Evolutionary conservation across 179 eudicot species (phyloP).

Genomic region (Spergularia azorica): DNA sequence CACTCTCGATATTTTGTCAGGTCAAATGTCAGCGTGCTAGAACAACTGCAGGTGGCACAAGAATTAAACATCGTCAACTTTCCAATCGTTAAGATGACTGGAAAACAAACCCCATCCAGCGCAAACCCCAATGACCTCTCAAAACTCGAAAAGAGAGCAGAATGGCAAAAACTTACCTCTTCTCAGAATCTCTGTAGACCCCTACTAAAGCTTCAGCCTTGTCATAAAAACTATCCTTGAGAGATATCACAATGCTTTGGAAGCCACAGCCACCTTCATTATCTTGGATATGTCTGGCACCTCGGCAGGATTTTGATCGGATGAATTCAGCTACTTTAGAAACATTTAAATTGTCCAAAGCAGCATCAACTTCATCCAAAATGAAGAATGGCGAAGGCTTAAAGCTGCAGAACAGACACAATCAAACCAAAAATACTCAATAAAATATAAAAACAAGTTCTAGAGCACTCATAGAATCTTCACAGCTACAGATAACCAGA

Average conservation of each 20-base stretch:
- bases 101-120: not conserved
- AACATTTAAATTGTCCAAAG: constrained; percentile 89
- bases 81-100: not conserved
- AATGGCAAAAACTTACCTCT: constrained; percentile 47
- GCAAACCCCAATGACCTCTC: not conserved
- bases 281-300: constrained; percentile 52
- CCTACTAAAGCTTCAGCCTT: constrained; percentile 99
- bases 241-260: constrained; percentile 97
- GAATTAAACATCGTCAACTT: constrained; percentile 3
- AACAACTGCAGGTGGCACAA: constrained; percentile 60
- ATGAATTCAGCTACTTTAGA: constrained; percentile 98
- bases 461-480: not conserved
- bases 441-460: not conserved
- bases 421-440: constrained; percentile 1
- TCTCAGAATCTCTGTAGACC: constrained; percentile 88
- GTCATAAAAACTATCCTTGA: constrained; percentile 94
- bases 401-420: constrained; percentile 51
- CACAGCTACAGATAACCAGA: not conserved
- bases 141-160: not conserved
- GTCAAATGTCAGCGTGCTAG: constrained; percentile 83
- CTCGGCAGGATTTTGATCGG: constrained; percentile 91
- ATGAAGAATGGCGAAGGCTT: constrained; percentile 98
- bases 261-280: constrained; percentile 67
- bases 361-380: constrained; percentile 99
- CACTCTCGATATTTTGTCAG: constrained; percentile 78